Conservation (phyloP, 371 early-diverging fungal genomes). For the Mortierella sp. region DNA sequence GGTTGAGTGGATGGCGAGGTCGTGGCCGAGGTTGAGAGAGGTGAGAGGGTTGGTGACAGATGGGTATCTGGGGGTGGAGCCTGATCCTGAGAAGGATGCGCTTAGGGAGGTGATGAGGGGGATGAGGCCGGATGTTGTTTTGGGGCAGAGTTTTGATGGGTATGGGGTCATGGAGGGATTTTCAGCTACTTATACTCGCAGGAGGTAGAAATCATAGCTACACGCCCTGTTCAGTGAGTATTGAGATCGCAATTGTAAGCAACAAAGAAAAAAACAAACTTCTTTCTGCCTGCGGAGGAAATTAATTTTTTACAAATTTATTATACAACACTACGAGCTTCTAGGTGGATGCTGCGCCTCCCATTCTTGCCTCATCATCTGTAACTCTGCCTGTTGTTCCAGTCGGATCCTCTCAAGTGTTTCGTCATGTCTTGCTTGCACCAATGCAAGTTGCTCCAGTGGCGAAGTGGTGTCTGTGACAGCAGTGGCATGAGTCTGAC, state of each 20-base stretch:
- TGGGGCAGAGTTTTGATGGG: background rate
- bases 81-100: background rate
- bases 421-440: background rate
- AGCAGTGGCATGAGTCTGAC: no score
- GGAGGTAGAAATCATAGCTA: no score
- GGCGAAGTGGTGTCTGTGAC: background rate
- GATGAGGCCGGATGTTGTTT: background rate
- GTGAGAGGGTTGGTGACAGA: background rate
- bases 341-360: no score
- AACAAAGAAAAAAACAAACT: no score
- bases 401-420: background rate
- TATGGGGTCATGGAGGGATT: background rate
- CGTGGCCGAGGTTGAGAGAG: background rate
- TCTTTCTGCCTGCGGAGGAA: no score
- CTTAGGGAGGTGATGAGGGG: background rate
- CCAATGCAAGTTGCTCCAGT: background rate
- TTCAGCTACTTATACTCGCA: no score
- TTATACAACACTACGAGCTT: no score
- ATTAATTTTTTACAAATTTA: no score
- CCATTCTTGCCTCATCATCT: background rate
- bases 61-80: background rate
- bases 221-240: no score
- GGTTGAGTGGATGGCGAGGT: background rate
- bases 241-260: no score
- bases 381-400: background rate